Percentiles rank a stretch among this genome's conserved stretches.
phyloP scores from a whole-genome alignment of 73 alveolate species.

The Paramecium sexaurelia region DNA sequence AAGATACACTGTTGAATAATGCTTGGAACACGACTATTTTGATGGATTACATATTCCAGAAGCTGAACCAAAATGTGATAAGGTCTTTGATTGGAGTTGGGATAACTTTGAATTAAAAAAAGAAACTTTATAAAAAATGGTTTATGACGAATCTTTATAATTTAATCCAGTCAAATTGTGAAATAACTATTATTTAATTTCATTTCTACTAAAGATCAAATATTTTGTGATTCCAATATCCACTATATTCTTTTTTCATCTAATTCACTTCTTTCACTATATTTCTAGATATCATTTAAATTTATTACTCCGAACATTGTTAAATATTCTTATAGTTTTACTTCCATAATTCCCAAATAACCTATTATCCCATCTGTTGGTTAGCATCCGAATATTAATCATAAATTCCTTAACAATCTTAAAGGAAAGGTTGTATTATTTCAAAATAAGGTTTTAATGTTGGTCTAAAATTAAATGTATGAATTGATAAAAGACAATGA shows the following conservation, averaged over 20 bases:
- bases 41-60: slow-evolving; percentile 90
- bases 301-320: not conserved
- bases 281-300: not conserved
- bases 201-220: not conserved
- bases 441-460: not conserved
- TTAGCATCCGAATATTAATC: slow-evolving; percentile 16
- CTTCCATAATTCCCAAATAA: not conserved
- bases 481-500: not conserved
- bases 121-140: slow-evolving; percentile 83
- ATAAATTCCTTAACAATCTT: not conserved
- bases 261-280: not conserved
- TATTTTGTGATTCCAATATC: slow-evolving; percentile 29
- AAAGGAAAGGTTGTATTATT: not conserved
- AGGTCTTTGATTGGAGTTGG: slow-evolving; percentile 92
- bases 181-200: not conserved
- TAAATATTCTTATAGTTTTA: not conserved
- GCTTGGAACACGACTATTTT: slow-evolving; percentile 91
- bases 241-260: not conserved
- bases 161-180: slow-evolving; percentile 75
- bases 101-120: slow-evolving; percentile 89
- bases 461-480: slow-evolving; percentile 36
- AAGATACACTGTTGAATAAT: slow-evolving; percentile 85
- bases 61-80: slow-evolving; percentile 83
- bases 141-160: slow-evolving; percentile 80
- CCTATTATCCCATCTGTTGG: slow-evolving; percentile 7